Evolutionary conservation across 2,329 filamentous ascomycete species (phyloP).

Genomic region (Elsinoe perseae): DNA sequence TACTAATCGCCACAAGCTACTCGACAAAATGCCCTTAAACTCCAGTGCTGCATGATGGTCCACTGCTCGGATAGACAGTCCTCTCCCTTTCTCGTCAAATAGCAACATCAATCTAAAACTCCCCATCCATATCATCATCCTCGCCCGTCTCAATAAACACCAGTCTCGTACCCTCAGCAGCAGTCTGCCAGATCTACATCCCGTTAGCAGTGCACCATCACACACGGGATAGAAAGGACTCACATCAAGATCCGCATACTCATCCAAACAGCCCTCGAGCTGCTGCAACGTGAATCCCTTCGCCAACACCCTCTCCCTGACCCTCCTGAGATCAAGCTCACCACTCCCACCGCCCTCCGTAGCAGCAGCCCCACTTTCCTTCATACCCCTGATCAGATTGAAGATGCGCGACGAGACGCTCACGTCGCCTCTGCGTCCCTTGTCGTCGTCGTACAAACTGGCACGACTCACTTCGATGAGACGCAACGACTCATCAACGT

Average conservation of each 20-base stretch:
- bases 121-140: conserved; percentile 33
- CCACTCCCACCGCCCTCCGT: conserved; percentile 63
- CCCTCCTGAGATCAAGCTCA: conserved; percentile 79
- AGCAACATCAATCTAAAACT: conserved; percentile 17
- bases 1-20: background rate
- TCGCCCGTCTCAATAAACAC: conserved; percentile 48
- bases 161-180: conserved; percentile 45
- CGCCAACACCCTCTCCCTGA: conserved; percentile 83
- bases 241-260: conserved; percentile 83
- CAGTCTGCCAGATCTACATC: conserved; percentile 47
- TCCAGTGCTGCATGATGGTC: background rate
- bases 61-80: background rate
- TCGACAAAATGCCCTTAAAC: background rate
- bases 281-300: conserved; percentile 97
- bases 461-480: conserved; percentile 91
- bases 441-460: conserved; percentile 66
- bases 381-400: conserved; percentile 82
- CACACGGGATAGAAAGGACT: conserved; percentile 40
- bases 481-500: conserved; percentile 90
- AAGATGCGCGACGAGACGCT: conserved; percentile 88
- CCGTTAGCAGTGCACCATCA: conserved; percentile 27
- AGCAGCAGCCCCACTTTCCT: conserved; percentile 71
- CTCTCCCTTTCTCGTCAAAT: too few species aligned
- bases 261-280: conserved; percentile 75
- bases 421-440: conserved; percentile 54